Evolutionary conservation across 129 eudicot species (phyloP).

Genomic region (Lactuca saligna): DNA sequence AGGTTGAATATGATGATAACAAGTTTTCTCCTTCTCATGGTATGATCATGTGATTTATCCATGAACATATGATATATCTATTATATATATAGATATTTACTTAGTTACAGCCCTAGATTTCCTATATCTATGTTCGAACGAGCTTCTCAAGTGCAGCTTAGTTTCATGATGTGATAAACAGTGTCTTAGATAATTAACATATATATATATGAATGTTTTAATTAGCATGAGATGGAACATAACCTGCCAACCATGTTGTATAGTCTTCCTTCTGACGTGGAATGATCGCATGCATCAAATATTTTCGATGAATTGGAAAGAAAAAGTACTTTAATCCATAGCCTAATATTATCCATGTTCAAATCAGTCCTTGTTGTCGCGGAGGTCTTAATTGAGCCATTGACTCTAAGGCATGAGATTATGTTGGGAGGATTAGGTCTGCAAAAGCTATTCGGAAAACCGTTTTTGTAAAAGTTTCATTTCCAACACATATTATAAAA

Average conservation of each 20-base stretch:
- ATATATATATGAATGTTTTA: background rate
- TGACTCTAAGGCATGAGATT: too few relatives aligned
- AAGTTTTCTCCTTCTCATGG: slow-evolving; percentile 25
- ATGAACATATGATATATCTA: slow-evolving; percentile 13
- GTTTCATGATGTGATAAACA: slow-evolving; percentile 19
- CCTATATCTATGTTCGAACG: slow-evolving; percentile 7
- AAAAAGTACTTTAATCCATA: background rate
- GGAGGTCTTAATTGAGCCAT: too few relatives aligned
- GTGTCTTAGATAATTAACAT: background rate
- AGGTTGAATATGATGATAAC: slow-evolving; percentile 24
- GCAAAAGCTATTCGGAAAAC: too few relatives aligned
- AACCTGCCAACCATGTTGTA: slow-evolving; percentile 1
- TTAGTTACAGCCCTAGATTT: background rate
- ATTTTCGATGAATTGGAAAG: background rate
- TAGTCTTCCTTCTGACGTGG: background rate
- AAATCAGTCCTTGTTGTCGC: too few relatives aligned
- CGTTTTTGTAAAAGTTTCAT: too few relatives aligned
- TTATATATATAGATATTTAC: slow-evolving; percentile 1
- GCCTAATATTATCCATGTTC: background rate
- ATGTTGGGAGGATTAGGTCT: too few relatives aligned
- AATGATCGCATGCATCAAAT: slow-evolving; percentile 11
- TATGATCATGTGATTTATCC: slow-evolving; percentile 26
- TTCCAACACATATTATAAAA: too few relatives aligned
- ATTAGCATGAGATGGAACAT: slow-evolving; percentile 13
- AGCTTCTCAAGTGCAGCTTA: slow-evolving; percentile 1